Evolutionary conservation across 768 basidiomycete species (phyloP), one percentile per base, ranked within the genome.

Genomic region (Psilocybe cubensis): DNA sequence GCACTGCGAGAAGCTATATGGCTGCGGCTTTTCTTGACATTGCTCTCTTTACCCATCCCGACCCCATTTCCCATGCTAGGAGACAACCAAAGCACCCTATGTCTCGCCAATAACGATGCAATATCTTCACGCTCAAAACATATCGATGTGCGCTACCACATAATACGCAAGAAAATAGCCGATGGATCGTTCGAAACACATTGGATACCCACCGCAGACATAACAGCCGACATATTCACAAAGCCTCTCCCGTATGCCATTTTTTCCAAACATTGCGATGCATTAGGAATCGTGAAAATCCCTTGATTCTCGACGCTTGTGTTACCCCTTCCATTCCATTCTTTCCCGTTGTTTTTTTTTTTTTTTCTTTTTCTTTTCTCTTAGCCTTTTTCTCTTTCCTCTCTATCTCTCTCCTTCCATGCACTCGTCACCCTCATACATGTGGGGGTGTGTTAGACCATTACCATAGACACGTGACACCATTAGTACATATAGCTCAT

Each of bases 151-250:
- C 43, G 58, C 2, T 68, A 76, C 53, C 77, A 79, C 54, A 75
- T 72, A 61, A 72, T 79, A 46, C 69, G 70, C 3, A 63, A 76
- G 24, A 61, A 70, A 24, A 54, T 72, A 33, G 1, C 11, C 1
- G 54, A 61, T 21, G 60, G 63, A 0, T 42, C 56, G 4, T 57
- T 66, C 24, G 43, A 57, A 1, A 59, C 74, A 4, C 8, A 31
- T 8, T 74, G 74, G 63, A 60, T 72, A 23, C 68, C 73, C 2
- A 74, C 75, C 0, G 31, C 48, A 0, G 63, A 74, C 25, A 77
- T 74, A 58, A 43, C 66, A 11, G 74, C 79, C 1, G 77, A 80
- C 61, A 65, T 75, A 4, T 70, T 81, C 50, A 80, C 76, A 0
- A 81, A 80, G 60, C 52, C 68, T 1, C 65, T 77, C 4, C 21